These are phyloP conservation scores for Candida verbasci DNA, from an alignment of 805 yeast species.

Conservation along the genomic window DNA sequence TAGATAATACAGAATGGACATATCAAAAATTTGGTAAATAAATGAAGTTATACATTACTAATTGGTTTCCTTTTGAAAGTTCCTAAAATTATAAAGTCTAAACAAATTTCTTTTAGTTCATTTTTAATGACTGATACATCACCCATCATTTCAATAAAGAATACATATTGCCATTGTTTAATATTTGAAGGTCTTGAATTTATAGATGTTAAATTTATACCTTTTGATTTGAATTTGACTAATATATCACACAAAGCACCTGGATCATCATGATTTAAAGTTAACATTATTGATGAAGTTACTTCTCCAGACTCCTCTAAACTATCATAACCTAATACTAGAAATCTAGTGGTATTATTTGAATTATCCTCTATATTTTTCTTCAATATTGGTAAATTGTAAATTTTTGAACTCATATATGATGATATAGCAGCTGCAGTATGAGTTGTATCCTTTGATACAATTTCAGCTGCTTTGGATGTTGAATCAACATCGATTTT, in stretches of 20 bases:
- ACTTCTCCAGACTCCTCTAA: constrained; percentile 7
- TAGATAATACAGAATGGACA: constrained; percentile 89
- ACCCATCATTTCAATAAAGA: constrained; percentile 69
- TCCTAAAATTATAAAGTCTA: constrained; percentile 57
- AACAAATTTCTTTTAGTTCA: constrained; percentile 41
- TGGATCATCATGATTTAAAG: constrained; percentile 58
- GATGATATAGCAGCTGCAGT: constrained; percentile 71
- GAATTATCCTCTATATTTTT: constrained; percentile 64
- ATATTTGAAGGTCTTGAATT: constrained; percentile 71
- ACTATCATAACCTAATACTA: constrained; percentile 49
- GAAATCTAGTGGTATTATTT: constrained; percentile 82
- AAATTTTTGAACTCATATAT: constrained; percentile 56
- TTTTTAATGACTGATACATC: constrained; percentile 26
- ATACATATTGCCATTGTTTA: constrained; percentile 75
- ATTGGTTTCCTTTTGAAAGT: constrained; percentile 44
- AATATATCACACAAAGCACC: constrained; percentile 73
- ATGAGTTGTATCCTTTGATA: constrained; percentile 34
- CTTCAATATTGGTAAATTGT: constrained; percentile 51
- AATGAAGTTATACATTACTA: constrained; percentile 17
- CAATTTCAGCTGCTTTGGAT: constrained; percentile 74
- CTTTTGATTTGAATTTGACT: constrained; percentile 48
- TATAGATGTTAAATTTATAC: constrained; percentile 65
- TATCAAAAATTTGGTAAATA: constrained; percentile 65
- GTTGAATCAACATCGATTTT: constrained; percentile 72
- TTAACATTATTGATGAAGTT: constrained; percentile 60